These are phyloP conservation scores for Hondaea fermentalgiana DNA, from an alignment of 108 stramenopile genomes.

Conservation along the genomic window DNA sequence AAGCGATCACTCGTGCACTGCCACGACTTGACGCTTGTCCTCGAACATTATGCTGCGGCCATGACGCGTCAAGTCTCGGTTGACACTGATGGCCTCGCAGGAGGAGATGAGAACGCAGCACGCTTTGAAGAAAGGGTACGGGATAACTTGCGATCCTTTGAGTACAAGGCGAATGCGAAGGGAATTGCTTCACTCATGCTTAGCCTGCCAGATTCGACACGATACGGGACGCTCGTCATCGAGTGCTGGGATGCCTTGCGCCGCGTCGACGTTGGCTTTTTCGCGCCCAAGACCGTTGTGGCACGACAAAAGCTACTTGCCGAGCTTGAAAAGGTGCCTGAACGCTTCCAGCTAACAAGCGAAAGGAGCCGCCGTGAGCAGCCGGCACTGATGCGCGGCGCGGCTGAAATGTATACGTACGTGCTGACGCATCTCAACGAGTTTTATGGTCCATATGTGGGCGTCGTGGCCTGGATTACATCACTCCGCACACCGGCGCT, in stretches of 20 bases:
- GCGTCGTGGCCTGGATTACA: background rate
- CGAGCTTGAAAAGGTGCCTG: background rate
- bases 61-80: background rate
- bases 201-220: background rate
- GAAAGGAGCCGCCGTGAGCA: background rate
- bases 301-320: background rate
- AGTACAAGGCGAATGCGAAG: conserved; percentile 16
- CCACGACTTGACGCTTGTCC: background rate
- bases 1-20: conserved; percentile 9
- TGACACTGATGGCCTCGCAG: background rate
- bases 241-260: conserved; percentile 12
- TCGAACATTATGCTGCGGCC: conserved; percentile 15
- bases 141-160: background rate
- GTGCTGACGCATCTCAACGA: background rate
- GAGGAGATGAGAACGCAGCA: background rate
- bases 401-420: background rate
- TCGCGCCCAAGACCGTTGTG: background rate
- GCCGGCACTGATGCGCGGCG: background rate
- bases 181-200: conserved; percentile 20
- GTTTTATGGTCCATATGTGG: background rate
- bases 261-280: background rate
- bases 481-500: background rate
- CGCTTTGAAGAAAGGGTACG: background rate
- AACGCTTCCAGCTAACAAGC: background rate
- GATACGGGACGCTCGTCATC: conserved; percentile 7